These are phyloP conservation scores for Nannizzia gypsea DNA, from an alignment of 2,329 filamentous ascomycete species.

Conservation along the genomic window DNA sequence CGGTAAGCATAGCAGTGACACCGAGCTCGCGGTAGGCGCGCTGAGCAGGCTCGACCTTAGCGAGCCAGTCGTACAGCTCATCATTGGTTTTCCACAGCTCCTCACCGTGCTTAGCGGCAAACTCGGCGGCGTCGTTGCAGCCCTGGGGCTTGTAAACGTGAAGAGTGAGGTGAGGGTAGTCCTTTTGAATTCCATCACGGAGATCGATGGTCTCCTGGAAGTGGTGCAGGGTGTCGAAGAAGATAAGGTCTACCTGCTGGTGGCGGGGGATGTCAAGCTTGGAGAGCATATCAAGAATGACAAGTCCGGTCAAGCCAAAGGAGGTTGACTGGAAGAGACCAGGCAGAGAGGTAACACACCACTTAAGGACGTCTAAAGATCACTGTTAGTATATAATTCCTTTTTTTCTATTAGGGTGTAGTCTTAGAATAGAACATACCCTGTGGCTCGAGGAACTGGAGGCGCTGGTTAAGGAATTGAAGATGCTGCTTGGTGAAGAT, in stretches of 20 bases:
- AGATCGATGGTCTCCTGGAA: constrained; percentile 66
- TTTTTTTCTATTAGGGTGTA: constrained; percentile 17
- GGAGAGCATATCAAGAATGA: constrained; percentile 60
- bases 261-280: constrained; percentile 39
- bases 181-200: constrained; percentile 59
- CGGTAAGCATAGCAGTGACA: constrained; percentile 84
- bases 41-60: constrained; percentile 94
- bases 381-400: background rate
- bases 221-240: constrained; percentile 75
- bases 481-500: constrained; percentile 80
- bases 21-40: constrained; percentile 78
- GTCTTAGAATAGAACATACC: constrained; percentile 31
- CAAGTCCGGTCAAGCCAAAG: constrained; percentile 69
- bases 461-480: constrained; percentile 77
- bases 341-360: constrained; percentile 83
- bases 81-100: constrained; percentile 74
- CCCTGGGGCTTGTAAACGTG: constrained; percentile 85
- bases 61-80: constrained; percentile 90
- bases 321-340: constrained; percentile 79
- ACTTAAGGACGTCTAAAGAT: constrained; percentile 72
- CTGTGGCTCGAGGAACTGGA: constrained; percentile 76
- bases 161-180: constrained; percentile 67
- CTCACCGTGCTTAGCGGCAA: constrained; percentile 69
- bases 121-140: constrained; percentile 59
- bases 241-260: constrained; percentile 47